phyloP scores from a whole-genome alignment of 306 rosid genomes.

The Malus fusca region DNA sequence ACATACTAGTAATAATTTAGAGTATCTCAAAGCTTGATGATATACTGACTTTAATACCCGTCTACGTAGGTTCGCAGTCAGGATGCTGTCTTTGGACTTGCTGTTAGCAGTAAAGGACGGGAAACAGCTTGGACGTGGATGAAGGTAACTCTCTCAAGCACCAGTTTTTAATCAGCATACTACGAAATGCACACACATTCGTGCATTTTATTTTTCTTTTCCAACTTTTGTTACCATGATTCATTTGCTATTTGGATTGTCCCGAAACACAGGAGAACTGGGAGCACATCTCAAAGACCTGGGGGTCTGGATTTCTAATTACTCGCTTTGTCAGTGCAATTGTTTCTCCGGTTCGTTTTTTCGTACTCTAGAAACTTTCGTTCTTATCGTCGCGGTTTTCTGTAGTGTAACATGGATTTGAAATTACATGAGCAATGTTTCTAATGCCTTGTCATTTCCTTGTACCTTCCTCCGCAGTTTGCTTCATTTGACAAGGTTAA shows the following conservation, averaged over 20 bases:
- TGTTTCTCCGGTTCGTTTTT: constrained; percentile 69
- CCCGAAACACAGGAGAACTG: constrained; percentile 50
- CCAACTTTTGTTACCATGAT: neutral
- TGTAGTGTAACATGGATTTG: neutral
- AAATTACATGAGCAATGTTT: neutral
- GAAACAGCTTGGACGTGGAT: constrained; percentile 86
- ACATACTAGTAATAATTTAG: neutral
- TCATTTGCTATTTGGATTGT: neutral
- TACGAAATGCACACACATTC: neutral
- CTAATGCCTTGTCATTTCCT: neutral
- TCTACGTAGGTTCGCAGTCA: constrained; percentile 69
- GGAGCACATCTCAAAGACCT: constrained; percentile 52
- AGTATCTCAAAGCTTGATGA: constrained; percentile 14
- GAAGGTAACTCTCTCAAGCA: constrained; percentile 46
- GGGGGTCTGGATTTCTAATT: constrained; percentile 71
- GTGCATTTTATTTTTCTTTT: neutral
- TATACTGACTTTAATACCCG: constrained; percentile 7
- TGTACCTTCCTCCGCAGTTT: constrained; percentile 42
- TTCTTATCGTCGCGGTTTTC: neutral
- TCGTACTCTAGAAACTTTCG: constrained; percentile 9
- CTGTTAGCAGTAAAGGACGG: constrained; percentile 54
- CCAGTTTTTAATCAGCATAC: neutral
- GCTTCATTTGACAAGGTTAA: constrained; percentile 70
- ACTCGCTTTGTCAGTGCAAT: constrained; percentile 56
- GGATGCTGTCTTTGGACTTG: constrained; percentile 69